Percentiles rank a stretch among this genome's conserved stretches.
Evolutionary conservation across 1,284 basidiomycete genomes (phyloP).

Genomic region (Heterobasidion occidentale): DNA sequence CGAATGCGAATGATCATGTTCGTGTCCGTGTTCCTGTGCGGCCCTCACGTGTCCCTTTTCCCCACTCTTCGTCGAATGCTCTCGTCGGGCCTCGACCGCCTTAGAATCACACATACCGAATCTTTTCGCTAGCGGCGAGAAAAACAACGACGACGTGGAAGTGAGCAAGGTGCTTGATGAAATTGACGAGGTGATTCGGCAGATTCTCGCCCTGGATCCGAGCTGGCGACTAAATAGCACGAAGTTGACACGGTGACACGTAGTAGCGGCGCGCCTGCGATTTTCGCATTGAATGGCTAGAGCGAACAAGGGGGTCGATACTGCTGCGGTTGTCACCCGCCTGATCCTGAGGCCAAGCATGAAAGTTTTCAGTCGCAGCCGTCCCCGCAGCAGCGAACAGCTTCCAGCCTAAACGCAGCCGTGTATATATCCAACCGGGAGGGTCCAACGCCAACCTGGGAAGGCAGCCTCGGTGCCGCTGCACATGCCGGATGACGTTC

Average conservation of each 20-base stretch:
- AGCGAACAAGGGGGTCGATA: not conserved
- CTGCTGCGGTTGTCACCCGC: not conserved
- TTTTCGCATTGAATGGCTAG: not conserved
- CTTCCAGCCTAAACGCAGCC: not conserved
- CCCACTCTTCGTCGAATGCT: slow-evolving; percentile 11
- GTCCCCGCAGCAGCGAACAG: not conserved
- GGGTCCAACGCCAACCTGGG: too few species aligned
- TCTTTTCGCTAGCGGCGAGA: not conserved
- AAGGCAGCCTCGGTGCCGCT: too few species aligned
- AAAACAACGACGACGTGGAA: not conserved
- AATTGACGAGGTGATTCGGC: not conserved
- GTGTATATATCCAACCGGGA: too few species aligned
- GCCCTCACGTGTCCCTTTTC: slow-evolving; percentile 12
- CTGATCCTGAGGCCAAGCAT: not conserved
- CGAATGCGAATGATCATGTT: slow-evolving; percentile 36
- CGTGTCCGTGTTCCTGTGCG: slow-evolving; percentile 12
- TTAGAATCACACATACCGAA: not conserved
- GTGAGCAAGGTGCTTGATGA: not conserved
- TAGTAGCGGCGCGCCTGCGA: not conserved
- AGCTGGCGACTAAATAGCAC: not conserved
- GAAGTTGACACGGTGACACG: not conserved
- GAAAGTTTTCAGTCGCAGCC: not conserved
- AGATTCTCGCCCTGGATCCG: not conserved
- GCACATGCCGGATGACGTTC: too few species aligned
- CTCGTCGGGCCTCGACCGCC: slow-evolving; percentile 1